phyloP scores from a whole-genome alignment of 192 early-diverging fungal genomes.

The Coemansia sp. region DNA sequence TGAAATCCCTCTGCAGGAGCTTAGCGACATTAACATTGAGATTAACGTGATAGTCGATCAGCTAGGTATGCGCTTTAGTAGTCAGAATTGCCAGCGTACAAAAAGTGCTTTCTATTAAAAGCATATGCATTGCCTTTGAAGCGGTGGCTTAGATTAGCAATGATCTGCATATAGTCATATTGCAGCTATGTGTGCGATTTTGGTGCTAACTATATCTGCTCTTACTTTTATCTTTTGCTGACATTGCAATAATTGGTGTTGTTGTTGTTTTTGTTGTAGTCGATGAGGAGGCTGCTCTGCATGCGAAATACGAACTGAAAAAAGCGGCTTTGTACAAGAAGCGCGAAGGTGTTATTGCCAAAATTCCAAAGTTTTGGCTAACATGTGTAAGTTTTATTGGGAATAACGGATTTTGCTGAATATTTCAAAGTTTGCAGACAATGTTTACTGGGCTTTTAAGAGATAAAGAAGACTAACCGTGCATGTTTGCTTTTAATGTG shows the following conservation, averaged over 20 bases:
- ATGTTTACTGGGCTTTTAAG: too few relatives aligned
- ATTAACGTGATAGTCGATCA: constrained; percentile 50
- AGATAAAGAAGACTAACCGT: not conserved
- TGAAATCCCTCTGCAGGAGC: constrained; percentile 33
- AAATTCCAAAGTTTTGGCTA: constrained; percentile 61
- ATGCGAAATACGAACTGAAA: constrained; percentile 54
- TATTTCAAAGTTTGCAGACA: too few relatives aligned
- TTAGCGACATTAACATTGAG: constrained; percentile 34
- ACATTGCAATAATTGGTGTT: not conserved
- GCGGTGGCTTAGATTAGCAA: not conserved
- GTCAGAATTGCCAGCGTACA: not conserved
- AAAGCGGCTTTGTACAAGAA: constrained; percentile 56
- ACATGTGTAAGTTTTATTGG: constrained; percentile 51
- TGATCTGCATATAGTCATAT: not conserved
- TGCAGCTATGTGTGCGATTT: not conserved
- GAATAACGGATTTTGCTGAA: too few relatives aligned
- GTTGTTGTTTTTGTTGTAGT: constrained; percentile 20
- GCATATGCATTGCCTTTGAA: not conserved
- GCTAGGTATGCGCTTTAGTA: constrained; percentile 19
- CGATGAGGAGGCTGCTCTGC: constrained; percentile 52
- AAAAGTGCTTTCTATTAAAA: not conserved
- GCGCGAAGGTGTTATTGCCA: constrained; percentile 56
- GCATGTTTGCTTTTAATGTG: not conserved
- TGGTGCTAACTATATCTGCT: not conserved
- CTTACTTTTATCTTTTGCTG: not conserved